A percentile compares a stretch with the other conserved stretches of the same genome.
Conservation (phyloP, 225 moss, liverwort and hornwort genomes). For the Ulota crispa region DNA sequence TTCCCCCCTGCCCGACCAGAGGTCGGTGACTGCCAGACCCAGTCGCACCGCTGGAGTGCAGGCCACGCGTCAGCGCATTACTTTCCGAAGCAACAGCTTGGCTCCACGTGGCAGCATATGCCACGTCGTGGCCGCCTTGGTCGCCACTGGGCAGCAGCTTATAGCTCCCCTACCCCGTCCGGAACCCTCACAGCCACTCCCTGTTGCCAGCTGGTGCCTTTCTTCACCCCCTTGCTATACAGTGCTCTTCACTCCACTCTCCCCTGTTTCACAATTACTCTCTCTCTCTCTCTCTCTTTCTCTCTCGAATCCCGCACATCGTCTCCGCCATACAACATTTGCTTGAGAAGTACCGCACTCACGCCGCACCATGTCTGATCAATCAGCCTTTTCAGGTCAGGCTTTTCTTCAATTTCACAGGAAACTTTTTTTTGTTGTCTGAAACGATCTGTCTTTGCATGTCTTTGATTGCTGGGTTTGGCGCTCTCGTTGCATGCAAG, state of each 20-base stretch:
- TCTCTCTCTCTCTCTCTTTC: not conserved
- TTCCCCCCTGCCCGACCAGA: constrained; percentile 2
- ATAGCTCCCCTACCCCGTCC: not conserved
- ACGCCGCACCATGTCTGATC: not conserved
- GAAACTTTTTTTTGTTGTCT: no score
- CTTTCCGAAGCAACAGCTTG: accelerated
- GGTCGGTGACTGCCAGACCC: constrained; percentile 20
- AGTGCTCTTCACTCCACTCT: not conserved
- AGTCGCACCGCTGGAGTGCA: not conserved
- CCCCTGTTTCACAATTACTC: not conserved
- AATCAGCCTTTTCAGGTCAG: not conserved
- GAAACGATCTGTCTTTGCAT: not conserved
- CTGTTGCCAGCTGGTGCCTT: not conserved
- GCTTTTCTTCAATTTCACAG: no score
- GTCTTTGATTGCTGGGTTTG: not conserved
- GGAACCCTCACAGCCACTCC: not conserved
- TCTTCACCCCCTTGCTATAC: not conserved
- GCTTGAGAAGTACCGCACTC: no score
- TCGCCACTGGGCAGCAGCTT: constrained; percentile 18
- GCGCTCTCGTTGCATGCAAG: no score
- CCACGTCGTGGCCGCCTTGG: not conserved
- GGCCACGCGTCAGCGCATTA: not conserved
- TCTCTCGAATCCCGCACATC: not conserved
- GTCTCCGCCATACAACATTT: no score
- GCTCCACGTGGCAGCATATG: not conserved